phyloP scores from a whole-genome alignment of 2,329 filamentous ascomycete genomes.

The Colletotrichum incanum region DNA sequence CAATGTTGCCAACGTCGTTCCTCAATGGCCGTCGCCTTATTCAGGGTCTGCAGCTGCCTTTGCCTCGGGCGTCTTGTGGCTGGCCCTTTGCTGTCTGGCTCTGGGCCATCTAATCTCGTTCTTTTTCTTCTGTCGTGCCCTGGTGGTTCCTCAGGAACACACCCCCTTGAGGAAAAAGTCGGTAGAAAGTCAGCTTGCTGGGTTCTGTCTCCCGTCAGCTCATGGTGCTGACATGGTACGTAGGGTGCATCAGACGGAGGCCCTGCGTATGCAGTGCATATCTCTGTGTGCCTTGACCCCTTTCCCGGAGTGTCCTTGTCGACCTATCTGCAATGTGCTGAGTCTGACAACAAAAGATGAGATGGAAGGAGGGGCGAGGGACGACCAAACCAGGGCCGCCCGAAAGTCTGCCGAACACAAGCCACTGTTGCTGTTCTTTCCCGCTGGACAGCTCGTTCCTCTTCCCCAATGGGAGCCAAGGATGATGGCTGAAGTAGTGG shows the following conservation, averaged over 20 bases:
- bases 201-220: constrained; percentile 34
- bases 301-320: not conserved
- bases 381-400: constrained; percentile 6
- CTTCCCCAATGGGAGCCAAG: constrained; percentile 26
- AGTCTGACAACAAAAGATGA: constrained; percentile 17
- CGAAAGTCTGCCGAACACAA: constrained; percentile 15
- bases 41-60: constrained; percentile 30
- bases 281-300: not conserved
- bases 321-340: not conserved
- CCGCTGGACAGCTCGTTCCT: constrained; percentile 5
- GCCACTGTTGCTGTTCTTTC: constrained; percentile 21
- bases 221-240: constrained; percentile 27
- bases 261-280: not conserved
- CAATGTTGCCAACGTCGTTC: constrained; percentile 14
- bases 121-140: constrained; percentile 14
- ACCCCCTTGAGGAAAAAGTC: constrained; percentile 3
- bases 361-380: constrained; percentile 4
- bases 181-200: constrained; percentile 21
- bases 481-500: constrained; percentile 30
- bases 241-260: constrained; percentile 8
- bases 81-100: not conserved
- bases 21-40: constrained; percentile 9
- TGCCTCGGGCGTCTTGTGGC: constrained; percentile 4
- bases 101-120: constrained; percentile 11
- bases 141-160: constrained; percentile 8